phyloP scores from a whole-genome alignment of 1,284 basidiomycete genomes.

The Apiotrichum sp. region DNA sequence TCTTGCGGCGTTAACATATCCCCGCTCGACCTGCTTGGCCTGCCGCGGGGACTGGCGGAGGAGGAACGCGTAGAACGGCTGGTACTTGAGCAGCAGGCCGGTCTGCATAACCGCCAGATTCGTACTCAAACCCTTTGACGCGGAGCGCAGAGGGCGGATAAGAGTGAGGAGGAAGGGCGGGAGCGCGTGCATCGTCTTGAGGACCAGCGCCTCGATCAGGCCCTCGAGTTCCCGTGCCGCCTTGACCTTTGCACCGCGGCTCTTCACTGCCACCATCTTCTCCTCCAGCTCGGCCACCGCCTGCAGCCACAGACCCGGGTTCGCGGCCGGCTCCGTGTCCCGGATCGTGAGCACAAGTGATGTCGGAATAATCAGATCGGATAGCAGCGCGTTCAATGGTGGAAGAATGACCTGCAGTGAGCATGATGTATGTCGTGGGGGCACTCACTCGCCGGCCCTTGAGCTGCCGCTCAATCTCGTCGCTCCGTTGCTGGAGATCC shows the following conservation, averaged over 20 bases:
- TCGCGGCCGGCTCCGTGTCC: slow-evolving; percentile 64
- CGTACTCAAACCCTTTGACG: slow-evolving; percentile 58
- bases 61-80: slow-evolving; percentile 76
- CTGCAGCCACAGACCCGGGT: slow-evolving; percentile 68
- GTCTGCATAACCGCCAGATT: slow-evolving; percentile 92
- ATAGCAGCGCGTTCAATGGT: slow-evolving; percentile 71
- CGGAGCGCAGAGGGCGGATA: slow-evolving; percentile 75
- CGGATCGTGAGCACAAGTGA: slow-evolving; percentile 69
- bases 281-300: slow-evolving; percentile 73
- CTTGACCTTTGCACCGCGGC: slow-evolving; percentile 62
- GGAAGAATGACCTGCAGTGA: slow-evolving; percentile 70
- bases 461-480: slow-evolving; percentile 78
- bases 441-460: slow-evolving; percentile 68
- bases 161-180: slow-evolving; percentile 78
- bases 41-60: slow-evolving; percentile 72
- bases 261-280: slow-evolving; percentile 61
- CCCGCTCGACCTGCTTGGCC: slow-evolving; percentile 81
- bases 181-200: slow-evolving; percentile 80
- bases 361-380: slow-evolving; percentile 77
- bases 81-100: slow-evolving; percentile 77
- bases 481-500: slow-evolving; percentile 80
- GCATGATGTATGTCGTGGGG: not conserved
- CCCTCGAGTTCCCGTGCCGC: slow-evolving; percentile 75
- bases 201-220: slow-evolving; percentile 74
- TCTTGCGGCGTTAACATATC: slow-evolving; percentile 75